A percentile compares a stretch with the other conserved stretches of the same genome.
Evolutionary conservation across 306 rosid species (phyloP).

Genomic region (Leucaena leucocephala): DNA sequence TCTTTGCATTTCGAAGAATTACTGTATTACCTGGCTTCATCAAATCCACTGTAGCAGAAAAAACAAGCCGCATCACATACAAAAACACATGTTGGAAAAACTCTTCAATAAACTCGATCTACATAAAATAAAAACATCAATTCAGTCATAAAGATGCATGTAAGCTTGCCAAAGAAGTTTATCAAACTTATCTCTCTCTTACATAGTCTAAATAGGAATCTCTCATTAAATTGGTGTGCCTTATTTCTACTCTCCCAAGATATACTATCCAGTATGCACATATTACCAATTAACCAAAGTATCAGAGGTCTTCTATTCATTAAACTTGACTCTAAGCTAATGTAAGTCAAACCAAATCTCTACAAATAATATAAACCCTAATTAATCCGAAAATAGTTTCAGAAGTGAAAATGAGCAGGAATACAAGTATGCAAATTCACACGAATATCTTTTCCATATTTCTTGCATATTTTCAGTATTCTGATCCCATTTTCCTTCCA

Average conservation of each 20-base stretch:
- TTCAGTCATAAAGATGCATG: not conserved
- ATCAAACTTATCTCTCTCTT: not conserved
- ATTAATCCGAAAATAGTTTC: not conserved
- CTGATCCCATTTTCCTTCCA: not conserved
- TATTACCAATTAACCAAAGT: conserved; percentile 3
- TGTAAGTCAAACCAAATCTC: not conserved
- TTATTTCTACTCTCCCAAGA: not conserved
- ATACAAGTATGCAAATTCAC: not conserved
- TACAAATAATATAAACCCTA: not conserved
- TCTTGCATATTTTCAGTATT: not conserved
- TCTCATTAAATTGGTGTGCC: not conserved
- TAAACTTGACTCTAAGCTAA: not conserved
- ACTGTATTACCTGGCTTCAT: conserved; percentile 50
- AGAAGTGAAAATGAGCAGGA: not conserved
- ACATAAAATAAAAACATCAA: not conserved
- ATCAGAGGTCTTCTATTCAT: conserved; percentile 5
- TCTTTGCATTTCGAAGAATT: conserved; percentile 57
- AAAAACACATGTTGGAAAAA: conserved; percentile 28
- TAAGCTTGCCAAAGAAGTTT: not conserved
- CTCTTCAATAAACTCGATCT: conserved; percentile 11
- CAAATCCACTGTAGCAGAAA: conserved; percentile 46
- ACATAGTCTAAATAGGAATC: not conserved
- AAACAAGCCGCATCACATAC: not conserved
- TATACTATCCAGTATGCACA: not conserved
- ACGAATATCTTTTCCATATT: not conserved